phyloP scores from a whole-genome alignment of 73 alveolate species.

The Tetrahymena thermophila region DNA sequence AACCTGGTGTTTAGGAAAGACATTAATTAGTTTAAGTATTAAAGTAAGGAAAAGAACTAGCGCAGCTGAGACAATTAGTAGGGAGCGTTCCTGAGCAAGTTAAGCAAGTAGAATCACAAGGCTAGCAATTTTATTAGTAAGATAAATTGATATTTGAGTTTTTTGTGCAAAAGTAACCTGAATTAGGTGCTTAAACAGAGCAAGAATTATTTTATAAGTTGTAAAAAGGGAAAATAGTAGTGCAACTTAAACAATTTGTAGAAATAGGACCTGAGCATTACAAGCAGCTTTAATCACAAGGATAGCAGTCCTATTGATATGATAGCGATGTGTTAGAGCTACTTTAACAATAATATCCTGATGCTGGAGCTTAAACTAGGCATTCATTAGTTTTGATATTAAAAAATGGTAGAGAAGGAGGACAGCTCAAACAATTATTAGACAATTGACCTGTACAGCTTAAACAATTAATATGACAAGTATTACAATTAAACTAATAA shows the following conservation, averaged over 20 bases:
- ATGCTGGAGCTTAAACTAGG: neutral
- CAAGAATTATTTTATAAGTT: neutral
- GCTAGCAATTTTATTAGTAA: neutral
- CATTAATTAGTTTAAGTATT: neutral
- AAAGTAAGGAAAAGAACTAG: neutral
- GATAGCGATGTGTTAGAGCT: neutral
- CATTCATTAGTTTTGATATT: neutral
- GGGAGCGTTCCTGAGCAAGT: neutral
- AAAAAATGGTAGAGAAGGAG: neutral
- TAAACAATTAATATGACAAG: neutral
- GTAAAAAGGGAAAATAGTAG: neutral
- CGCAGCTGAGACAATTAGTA: neutral
- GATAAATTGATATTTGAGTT: neutral
- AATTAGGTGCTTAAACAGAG: neutral
- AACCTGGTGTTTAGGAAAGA: neutral
- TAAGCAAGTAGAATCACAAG: neutral
- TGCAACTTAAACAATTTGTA: neutral
- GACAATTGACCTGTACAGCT: neutral
- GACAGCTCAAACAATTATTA: neutral
- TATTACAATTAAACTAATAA: neutral
- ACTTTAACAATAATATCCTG: neutral
- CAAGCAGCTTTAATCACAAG: neutral
- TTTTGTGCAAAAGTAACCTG: neutral
- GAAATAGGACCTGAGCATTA: neutral
- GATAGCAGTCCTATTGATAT: neutral